Base-by-base conservation (phyloP, 1,284 basidiomycete genomes). In the Cutaneotrichosporon cutaneum region DNA sequence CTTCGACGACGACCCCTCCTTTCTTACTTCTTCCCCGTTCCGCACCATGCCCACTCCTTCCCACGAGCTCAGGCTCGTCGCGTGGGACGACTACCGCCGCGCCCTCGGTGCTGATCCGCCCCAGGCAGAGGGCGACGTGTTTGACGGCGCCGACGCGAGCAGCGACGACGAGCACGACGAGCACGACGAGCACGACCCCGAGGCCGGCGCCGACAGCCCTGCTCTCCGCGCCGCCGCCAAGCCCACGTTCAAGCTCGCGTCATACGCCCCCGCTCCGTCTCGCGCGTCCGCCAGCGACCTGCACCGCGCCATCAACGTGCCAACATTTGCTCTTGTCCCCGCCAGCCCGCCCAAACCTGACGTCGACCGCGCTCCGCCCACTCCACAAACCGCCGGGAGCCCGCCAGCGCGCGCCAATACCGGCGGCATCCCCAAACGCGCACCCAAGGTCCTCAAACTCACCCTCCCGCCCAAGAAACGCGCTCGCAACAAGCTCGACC, bases 251-350 rank as follows among this genome's bases (percentile, higher is more conserved):
- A 16, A 16, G 26, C 26, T 51, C 16, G 45, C 22, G 16, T 51
- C 24, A 13, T 51, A 26, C 10, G 13, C 27, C 18, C 5, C 13
- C 32, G n/a, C 24, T 33, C 47, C 50, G 8, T 14, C 36, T 14
- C 45, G 30, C 22, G 45, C 56, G 13, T 51, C 48, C 18, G 13
- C 48, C 18, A 10, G 3, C 45, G 30, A 48, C 45, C 56, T 57
- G 8, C 22, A 50, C 33, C 45, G 30, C 45, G 56, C 56, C 30
- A 61, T 61, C 60, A 35, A 61, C 33, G 35, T 51, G 2, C 60
- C 60, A 8, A 61, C 48, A 2, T 61, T 61, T 45, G 59, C 59
- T 10, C 59, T 60, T 26, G 47, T 60, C 16, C 45, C 24, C 13
- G 4, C 39, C 18, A 14, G 39, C 18, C 4, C 39, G 16, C 8